Base-by-base conservation (phyloP, 441 rosid genomes). In the Breynia disticha region DNA sequence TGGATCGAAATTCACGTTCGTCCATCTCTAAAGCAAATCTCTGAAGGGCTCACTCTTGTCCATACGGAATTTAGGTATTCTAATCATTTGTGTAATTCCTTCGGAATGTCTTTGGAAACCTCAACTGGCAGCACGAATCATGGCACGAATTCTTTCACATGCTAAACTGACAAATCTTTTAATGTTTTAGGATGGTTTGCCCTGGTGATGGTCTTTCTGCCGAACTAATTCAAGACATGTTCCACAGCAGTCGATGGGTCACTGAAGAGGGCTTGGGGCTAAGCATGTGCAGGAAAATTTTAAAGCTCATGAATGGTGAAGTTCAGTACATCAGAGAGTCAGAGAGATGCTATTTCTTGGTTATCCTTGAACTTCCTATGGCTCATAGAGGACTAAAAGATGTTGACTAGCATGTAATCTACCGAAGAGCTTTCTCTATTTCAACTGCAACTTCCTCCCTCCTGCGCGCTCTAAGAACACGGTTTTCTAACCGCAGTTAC, bases 141-240 rank as follows among this genome's bases (percentile, higher is more conserved):
- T 24, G 32, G 4, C 32, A 2, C 32, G 4, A 24, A 24, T 24
- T 24, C 32, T 7, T 24, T 7, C 32, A 2, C 7, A 7, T 24
- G 7, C 32, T 24, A 3, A 1, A 1, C 19, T 46, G 4, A 15
- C 19, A 28, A 28, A 28, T 52, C 11, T 52, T 4, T 17, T 16
- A 3, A 11, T 32, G 19, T 1, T n/a, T 21, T 15, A 91, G 98
- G 90, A 83, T 91, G 73, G 96, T 78, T 61, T 85, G 94, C 66
- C 90, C 96, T 0, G 95, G 96, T 49, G 98, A 83, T 64, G 96
- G 98, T 44, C 77, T 91, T 55, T 90, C 97, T 38, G 74, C 95
- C 6, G 95, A 91, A 48, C 61, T 91, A 75, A 81, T 91, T 51
- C 89, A 87, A 61, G 98, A 91, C 75, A 91, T 88, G 95, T 91